These are phyloP conservation scores for Cystofilobasidium bisporidii DNA, from an alignment of 768 basidiomycete genomes.

Conservation along the genomic window DNA sequence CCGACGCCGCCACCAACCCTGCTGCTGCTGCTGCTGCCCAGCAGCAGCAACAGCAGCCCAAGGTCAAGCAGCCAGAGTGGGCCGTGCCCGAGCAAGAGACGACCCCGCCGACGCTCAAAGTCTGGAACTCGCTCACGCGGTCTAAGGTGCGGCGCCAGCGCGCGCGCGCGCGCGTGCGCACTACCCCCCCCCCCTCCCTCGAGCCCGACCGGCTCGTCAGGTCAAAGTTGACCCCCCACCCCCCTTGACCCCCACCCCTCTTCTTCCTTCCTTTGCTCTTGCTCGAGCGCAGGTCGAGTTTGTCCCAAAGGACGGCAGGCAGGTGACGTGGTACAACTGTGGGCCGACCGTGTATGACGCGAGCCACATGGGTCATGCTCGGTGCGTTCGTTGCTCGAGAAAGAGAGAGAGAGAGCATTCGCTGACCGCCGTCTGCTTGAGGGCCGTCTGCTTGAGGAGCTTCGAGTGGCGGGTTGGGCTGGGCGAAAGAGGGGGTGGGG, in stretches of 20 bases:
- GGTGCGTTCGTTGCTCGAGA: slow-evolving; percentile 49
- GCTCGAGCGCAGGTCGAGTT: slow-evolving; percentile 37
- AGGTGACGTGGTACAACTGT: slow-evolving; percentile 97
- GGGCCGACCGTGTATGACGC: slow-evolving; percentile 98
- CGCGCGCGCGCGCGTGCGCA: too few species aligned
- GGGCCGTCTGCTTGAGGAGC: too few species aligned
- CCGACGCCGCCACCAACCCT: background rate
- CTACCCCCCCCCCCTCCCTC: too few species aligned
- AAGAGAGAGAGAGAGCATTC: too few species aligned
- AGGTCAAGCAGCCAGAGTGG: slow-evolving; percentile 10
- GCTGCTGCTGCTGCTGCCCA: background rate
- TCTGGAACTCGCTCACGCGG: slow-evolving; percentile 88
- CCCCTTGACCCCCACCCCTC: background rate
- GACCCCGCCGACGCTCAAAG: slow-evolving; percentile 59
- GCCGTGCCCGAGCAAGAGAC: background rate
- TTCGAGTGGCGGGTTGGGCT: too few species aligned
- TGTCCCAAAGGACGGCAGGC: slow-evolving; percentile 32
- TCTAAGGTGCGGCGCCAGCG: slow-evolving; percentile 57
- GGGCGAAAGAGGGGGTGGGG: too few species aligned
- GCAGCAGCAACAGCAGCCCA: background rate
- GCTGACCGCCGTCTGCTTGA: too few species aligned
- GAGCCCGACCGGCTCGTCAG: too few species aligned
- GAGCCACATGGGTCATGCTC: slow-evolving; percentile 96
- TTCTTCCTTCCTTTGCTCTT: slow-evolving; percentile 46
- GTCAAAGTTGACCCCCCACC: background rate